phyloP scores from a whole-genome alignment of 768 basidiomycete genomes.

The Auriscalpium vulgare region DNA sequence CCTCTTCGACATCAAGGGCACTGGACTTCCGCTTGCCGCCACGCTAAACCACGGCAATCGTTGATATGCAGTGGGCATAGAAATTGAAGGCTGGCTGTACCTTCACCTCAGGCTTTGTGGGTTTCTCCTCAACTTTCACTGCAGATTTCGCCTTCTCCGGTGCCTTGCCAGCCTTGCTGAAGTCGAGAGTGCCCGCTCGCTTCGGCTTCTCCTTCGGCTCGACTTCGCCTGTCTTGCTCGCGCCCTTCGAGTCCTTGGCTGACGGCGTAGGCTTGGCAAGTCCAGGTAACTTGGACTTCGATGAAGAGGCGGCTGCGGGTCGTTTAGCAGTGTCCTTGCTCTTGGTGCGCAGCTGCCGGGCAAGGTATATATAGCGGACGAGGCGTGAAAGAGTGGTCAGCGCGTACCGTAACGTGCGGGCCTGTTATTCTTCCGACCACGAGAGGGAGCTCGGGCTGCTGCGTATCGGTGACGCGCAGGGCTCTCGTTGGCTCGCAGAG shows the following conservation, averaged over 20 bases:
- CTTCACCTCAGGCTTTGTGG: background rate
- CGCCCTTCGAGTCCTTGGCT: constrained; percentile 1
- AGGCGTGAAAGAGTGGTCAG: background rate
- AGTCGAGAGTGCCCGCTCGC: constrained; percentile 40
- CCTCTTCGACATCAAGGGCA: constrained; percentile 14
- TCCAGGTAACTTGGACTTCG: constrained; percentile 10
- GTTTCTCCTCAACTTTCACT: background rate
- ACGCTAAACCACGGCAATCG: constrained; percentile 13
- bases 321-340: background rate
- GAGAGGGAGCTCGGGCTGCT: background rate
- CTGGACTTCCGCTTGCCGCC: constrained; percentile 26
- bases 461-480: constrained; percentile 6
- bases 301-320: constrained; percentile 5
- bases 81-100: background rate
- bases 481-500: constrained; percentile 18
- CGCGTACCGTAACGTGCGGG: constrained; percentile 8
- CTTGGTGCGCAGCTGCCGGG: background rate
- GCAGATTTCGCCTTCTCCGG: constrained; percentile 8
- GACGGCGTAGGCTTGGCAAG: constrained; percentile 7
- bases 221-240: background rate
- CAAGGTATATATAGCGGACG: background rate
- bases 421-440: constrained; percentile 9
- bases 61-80: background rate
- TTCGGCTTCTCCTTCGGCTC: constrained; percentile 20
- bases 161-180: constrained; percentile 15